Percentiles rank a stretch among this genome's conserved stretches.
Evolutionary conservation across 2,329 filamentous ascomycete genomes (phyloP).

Genomic region (Pseudogymnoascus sp.): DNA sequence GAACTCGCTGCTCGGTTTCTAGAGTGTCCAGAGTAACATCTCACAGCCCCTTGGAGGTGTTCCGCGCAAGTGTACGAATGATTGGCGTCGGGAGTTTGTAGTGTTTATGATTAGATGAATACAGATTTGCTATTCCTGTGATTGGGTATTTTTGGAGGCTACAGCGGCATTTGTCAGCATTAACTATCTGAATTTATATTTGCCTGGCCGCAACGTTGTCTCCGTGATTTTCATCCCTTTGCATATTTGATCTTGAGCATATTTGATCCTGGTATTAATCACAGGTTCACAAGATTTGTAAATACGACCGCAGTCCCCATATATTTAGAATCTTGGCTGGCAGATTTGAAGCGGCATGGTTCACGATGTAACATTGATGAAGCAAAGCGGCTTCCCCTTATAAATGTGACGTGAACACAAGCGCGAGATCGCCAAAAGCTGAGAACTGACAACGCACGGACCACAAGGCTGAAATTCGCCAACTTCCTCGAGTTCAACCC

Average conservation of each 20-base stretch:
- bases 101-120: slow-evolving; percentile 1
- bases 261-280: neutral
- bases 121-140: neutral
- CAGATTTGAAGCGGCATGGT: neutral
- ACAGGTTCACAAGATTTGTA: neutral
- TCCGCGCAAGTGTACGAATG: neutral
- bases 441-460: neutral
- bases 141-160: neutral
- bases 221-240: neutral
- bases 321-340: neutral
- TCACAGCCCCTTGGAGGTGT: neutral
- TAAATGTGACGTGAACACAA: neutral
- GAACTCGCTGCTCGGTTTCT: slow-evolving; percentile 32
- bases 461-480: slow-evolving; percentile 8
- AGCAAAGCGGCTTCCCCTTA: neutral
- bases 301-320: neutral
- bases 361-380: neutral
- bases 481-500: neutral
- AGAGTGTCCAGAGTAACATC: neutral
- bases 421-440: neutral
- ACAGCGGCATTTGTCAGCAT: neutral
- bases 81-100: slow-evolving; percentile 2
- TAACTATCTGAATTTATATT: slow-evolving; percentile 1
- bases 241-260: neutral
- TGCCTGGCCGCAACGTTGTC: neutral